Base-by-base conservation (phyloP, 225 moss, liverwort and hornwort genomes). In the Marchantia paleacea region DNA sequence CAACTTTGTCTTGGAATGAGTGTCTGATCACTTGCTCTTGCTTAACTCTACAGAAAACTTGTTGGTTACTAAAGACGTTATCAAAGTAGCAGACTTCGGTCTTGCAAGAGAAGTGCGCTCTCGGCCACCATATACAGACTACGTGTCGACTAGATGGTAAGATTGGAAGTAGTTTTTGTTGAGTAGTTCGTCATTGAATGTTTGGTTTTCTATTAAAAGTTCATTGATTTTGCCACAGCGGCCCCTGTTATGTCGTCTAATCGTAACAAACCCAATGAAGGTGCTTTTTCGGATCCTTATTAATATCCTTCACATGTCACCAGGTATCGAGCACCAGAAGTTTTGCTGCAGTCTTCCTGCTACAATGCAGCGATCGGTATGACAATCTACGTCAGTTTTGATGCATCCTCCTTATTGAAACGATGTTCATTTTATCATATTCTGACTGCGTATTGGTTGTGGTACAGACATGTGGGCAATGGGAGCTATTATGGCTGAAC, bases 401-500 rank as follows among this genome's bases (percentile, higher is more conserved):
- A 10, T 15, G 39, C 39, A 39, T 39, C 39, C 5, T 39, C 39
- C 39, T 39, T 39, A 39, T 39, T 39, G 39, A 39, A 5, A 5
- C 5, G 3, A 39, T 39, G 39, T 2, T 39, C 39, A 39, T 39
- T 39, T 5, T 2, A 5, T 39, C 39, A n/a, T 58, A 58, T 58
- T 58, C 15, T 58, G 57, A 20, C 13, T 58, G 57, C 57, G n/a
- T n/a, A 20, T 20, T 8, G 13, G 57, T 53, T 11, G 12, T 73
- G 51, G 24, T 48, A 15, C 87, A 94, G 94, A 94, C 75, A 86
- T 94, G 73, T 94, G 94, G 94, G 94, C 94, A 3, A 89, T 94
- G 91, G 94, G 94, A 87, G 94, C 92, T 75, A 94, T 94, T 73
- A 94, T 94, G 92, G 94, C 94, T n/a, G 94, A 94, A 81, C 85